Evolutionary conservation across 345 rosid species (phyloP).

Genomic region (Leavenworthia alabamica): DNA sequence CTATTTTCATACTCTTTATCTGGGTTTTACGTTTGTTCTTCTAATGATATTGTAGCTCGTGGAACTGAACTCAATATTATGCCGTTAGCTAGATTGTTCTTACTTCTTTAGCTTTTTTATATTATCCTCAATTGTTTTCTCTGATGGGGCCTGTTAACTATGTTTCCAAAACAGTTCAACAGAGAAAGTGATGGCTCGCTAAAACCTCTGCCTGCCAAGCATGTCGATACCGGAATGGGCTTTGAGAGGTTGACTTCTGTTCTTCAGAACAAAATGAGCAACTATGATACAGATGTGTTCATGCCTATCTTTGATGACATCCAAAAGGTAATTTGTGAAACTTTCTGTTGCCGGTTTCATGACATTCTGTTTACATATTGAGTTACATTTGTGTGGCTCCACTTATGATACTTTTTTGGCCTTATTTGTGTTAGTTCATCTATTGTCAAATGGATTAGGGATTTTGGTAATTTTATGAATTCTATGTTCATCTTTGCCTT

Average conservation of each 20-base stretch:
- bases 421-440: not conserved
- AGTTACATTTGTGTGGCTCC: not conserved
- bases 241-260: constrained; percentile 90
- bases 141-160: not conserved
- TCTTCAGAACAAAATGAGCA: constrained; percentile 97
- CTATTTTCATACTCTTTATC: constrained; percentile 3
- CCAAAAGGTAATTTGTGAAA: constrained; percentile 51
- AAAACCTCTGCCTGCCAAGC: constrained; percentile 89
- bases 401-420: not conserved
- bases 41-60: not conserved
- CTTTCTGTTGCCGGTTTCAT: not conserved
- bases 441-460: not conserved
- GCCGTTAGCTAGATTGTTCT: not conserved
- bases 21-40: not conserved
- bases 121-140: not conserved
- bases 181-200: constrained; percentile 85
- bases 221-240: constrained; percentile 98
- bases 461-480: constrained; percentile 15
- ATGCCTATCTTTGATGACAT: constrained; percentile 86
- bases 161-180: constrained; percentile 52
- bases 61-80: not conserved
- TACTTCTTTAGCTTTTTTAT: not conserved
- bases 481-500: not conserved
- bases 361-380: not conserved
- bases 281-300: constrained; percentile 95